Evolutionary conservation across 768 basidiomycete species (phyloP).

Genomic region (Coprinellus aureogranulatus): DNA sequence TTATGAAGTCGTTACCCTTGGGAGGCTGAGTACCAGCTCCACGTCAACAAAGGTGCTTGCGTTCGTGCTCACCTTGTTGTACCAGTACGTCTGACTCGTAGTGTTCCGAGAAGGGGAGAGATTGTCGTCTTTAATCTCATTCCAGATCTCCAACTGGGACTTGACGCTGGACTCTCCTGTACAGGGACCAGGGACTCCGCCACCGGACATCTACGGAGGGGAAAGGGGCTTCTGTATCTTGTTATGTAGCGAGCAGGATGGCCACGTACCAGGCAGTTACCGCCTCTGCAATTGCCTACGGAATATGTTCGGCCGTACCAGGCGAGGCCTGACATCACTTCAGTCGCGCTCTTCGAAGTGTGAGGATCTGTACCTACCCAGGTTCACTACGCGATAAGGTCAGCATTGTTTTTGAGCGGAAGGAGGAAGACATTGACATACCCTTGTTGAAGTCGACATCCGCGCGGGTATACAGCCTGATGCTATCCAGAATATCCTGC

Average conservation of each 20-base stretch:
- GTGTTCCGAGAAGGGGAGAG: background rate
- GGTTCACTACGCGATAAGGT: too few relatives aligned
- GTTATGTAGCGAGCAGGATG: background rate
- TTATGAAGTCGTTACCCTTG: slow-evolving; percentile 2
- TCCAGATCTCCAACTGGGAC: slow-evolving; percentile 3
- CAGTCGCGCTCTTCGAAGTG: too few relatives aligned
- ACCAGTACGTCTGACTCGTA: background rate
- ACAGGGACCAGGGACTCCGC: slow-evolving; percentile 1
- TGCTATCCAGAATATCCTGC: slow-evolving; percentile 19
- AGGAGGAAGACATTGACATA: background rate
- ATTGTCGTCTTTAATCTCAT: background rate
- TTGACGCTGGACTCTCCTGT: background rate
- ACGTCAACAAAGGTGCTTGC: background rate
- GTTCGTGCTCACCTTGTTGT: slow-evolving; percentile 2
- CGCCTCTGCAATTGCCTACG: slow-evolving; percentile 1
- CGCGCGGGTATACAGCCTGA: slow-evolving; percentile 15
- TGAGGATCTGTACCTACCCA: too few relatives aligned
- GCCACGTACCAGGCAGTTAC: background rate
- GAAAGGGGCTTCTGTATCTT: background rate
- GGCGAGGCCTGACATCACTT: slow-evolving; percentile 20
- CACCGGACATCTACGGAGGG: slow-evolving; percentile 5
- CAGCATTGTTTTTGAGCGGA: background rate
- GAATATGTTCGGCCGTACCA: slow-evolving; percentile 19
- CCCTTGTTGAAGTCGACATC: slow-evolving; percentile 17
- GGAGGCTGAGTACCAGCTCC: too few relatives aligned